These are phyloP conservation scores for Leptographium radiaticola DNA, from an alignment of 2,329 filamentous ascomycete genomes.

Conservation along the genomic window DNA sequence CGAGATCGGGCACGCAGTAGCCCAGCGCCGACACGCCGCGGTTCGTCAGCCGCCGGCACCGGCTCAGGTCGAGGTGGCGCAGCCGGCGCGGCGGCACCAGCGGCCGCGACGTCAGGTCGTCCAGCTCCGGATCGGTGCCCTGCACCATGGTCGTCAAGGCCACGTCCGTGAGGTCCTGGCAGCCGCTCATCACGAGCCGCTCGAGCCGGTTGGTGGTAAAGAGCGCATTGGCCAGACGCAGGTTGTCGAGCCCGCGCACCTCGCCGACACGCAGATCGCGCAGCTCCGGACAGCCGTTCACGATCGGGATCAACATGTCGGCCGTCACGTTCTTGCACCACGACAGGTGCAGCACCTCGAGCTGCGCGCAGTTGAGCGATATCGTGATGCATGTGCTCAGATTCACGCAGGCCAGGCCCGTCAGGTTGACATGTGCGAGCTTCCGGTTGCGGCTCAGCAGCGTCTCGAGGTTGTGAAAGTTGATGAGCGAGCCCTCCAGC, in stretches of 20 bases:
- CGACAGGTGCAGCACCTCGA: constrained; percentile 80
- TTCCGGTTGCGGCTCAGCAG: constrained; percentile 61
- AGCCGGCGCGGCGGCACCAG: constrained; percentile 66
- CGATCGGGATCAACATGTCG: constrained; percentile 56
- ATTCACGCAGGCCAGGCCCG: constrained; percentile 64
- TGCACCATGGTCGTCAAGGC: constrained; percentile 62
- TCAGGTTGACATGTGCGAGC: constrained; percentile 75
- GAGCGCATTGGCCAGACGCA: constrained; percentile 57
- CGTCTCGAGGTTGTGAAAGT: constrained; percentile 67
- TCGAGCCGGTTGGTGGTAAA: constrained; percentile 75
- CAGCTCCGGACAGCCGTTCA: constrained; percentile 59
- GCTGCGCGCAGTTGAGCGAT: constrained; percentile 61
- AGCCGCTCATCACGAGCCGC: constrained; percentile 68
- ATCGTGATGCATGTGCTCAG: constrained; percentile 83
- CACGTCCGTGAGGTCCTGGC: constrained; percentile 63
- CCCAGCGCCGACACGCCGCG: constrained; percentile 58
- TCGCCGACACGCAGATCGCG: constrained; percentile 74
- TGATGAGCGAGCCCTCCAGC: constrained; percentile 69
- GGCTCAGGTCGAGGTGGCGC: constrained; percentile 73
- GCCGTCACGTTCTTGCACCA: constrained; percentile 86
- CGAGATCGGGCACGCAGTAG: constrained; percentile 61
- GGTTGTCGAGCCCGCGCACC: constrained; percentile 63
- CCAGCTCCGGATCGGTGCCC: constrained; percentile 63
- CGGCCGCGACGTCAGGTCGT: constrained; percentile 64
- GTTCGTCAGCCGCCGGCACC: constrained; percentile 63